Base-by-base conservation (phyloP, 306 rosid species). In the Purshia tridentata region DNA sequence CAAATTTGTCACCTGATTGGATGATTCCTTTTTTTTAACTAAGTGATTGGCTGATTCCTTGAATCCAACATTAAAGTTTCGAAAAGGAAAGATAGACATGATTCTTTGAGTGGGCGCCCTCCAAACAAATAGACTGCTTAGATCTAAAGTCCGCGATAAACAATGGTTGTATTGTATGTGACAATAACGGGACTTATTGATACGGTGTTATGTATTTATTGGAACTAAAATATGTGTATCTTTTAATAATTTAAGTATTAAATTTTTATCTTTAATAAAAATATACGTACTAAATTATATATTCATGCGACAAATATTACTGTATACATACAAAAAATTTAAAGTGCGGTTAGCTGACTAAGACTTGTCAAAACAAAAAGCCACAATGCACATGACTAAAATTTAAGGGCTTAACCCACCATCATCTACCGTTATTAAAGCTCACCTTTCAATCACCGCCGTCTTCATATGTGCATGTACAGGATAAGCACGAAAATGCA, bases 1-100 rank as follows among this genome's bases (percentile, higher is more conserved):
- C n/a, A 29, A 29, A 29, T 29, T 29, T 29, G 35, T 29, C 35
- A 29, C 35, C 35, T 29, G 35, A 29, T 69, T 37, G 50, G 73
- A 41, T 20, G 74, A 51, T 69, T 69, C 42, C 6, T 51, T 39
- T n/a, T n/a, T n/a, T n/a, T n/a, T n/a, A n/a, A n/a, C n/a, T n/a
- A n/a, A n/a, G n/a, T n/a, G n/a, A n/a, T 69, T 37, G 50, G 73
- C 52, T 20, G 74, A 51, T 69, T 69, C 42, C 6, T 51, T 39
- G 50, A 69, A 49, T 69, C 37, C 9, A 18, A 64, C 41, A 52
- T 39, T 16, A 16, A 39, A 61, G 67, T 61, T 40, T 7, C 15
- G 16, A 51, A 35, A 16, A 16, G 67, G 2, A 20, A 18, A 48
- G 49, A 5, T 8, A 18, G 10, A n/a, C 6, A 54, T 46, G 47